Percentiles rank a stretch among this genome's conserved stretches.
Evolutionary conservation across 768 basidiomycete species (phyloP).

Genomic region (Kwoniella bestiolae): DNA sequence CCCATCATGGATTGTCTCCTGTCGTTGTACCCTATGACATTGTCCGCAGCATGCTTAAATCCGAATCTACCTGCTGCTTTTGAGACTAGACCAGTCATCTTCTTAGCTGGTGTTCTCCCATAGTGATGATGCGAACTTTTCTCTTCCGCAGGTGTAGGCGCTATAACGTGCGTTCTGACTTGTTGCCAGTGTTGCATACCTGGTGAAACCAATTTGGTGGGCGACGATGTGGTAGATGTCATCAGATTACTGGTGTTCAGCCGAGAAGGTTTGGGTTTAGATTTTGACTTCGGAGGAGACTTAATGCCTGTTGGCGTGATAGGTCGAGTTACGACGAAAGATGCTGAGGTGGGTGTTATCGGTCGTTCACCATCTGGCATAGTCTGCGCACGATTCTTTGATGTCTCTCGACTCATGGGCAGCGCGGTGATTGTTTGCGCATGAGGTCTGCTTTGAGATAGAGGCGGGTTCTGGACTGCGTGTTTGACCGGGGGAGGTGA

Average conservation of each 20-base stretch:
- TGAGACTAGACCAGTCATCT: conserved; percentile 38
- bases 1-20: conserved; percentile 21
- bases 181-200: conserved; percentile 51
- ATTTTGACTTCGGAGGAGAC: conserved; percentile 20
- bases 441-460: not conserved
- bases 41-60: conserved; percentile 43
- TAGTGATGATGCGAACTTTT: conserved; percentile 11
- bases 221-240: conserved; percentile 23
- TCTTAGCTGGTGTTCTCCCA: conserved; percentile 14
- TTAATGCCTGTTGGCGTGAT: conserved; percentile 14
- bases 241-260: conserved; percentile 39
- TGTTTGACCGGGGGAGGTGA: not conserved
- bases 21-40: conserved; percentile 41
- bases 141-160: conserved; percentile 34
- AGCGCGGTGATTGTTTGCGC: conserved; percentile 10
- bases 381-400: conserved; percentile 13
- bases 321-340: conserved; percentile 19
- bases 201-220: conserved; percentile 41
- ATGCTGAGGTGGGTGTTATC: conserved; percentile 14
- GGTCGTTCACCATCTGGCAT: conserved; percentile 3
- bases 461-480: not conserved
- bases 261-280: conserved; percentile 39
- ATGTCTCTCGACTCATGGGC: conserved; percentile 19
- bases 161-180: conserved; percentile 45
- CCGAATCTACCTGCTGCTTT: conserved; percentile 50